Evolutionary conservation across 2,329 filamentous ascomycete species (phyloP), one percentile per base, ranked within the genome.

Genomic region (Beauveria asiatica): DNA sequence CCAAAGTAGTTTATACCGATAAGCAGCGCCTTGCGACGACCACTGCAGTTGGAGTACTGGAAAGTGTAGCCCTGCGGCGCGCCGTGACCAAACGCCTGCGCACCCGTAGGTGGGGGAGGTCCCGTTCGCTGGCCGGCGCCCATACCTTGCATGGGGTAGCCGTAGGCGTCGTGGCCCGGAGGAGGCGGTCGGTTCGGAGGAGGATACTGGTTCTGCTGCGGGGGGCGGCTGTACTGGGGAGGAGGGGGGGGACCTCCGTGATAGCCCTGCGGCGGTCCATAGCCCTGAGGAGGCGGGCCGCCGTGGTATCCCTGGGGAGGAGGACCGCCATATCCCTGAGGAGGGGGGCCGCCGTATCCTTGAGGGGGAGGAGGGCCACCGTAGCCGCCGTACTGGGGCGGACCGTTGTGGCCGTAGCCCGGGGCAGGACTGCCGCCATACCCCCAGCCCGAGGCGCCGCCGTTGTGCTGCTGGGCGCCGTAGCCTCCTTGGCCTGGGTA

Each of bases 1-100:
- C 85, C 84, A 67, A 90, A 87, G 76, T 92, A 92, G 78, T 92
- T 92, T 78, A 92, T 90, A 57, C 88, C 88, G 64, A 92, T 89
- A 60, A 92, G 75, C 60, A 92, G 75, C 8, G 88, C 88, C 76
- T 90, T 90, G 68, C 88, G 80, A 64, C 81, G 82, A 57, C 88
- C 88, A 7, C 84, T 86, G 71, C 88, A 92, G 70, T 86, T 84
- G 60, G 85, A 89, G 76, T 90, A 90, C 73, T 90, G 85, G 76
- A 89, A 91, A 7, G 81, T 85, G 71, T 90, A 90, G 63, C 80
- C 81, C 21, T 79, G 73, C 2, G 87, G 88, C 1, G 88, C 87
- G 62, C 87, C 87, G 64, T 86, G 80, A 54, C 87, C 85, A 66
- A 88, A 88, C 64, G 79, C 70, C 70, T 87, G 83, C 7, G 77